These are phyloP conservation scores for Corallochytrium limacisporum DNA, from an alignment of 78 protist species.

Conservation along the genomic window DNA sequence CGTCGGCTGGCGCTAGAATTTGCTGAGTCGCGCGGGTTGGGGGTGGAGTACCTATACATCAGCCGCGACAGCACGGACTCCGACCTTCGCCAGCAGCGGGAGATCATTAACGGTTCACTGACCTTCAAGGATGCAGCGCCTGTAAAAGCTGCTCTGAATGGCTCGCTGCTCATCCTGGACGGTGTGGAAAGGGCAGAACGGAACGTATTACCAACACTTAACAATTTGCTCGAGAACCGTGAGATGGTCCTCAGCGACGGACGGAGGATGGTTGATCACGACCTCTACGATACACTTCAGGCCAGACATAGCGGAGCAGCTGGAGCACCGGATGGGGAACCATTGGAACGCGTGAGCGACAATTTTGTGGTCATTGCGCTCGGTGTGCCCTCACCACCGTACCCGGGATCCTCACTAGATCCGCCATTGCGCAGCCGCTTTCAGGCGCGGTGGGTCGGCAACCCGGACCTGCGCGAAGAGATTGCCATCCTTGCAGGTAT, in stretches of 20 bases:
- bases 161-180: constrained; percentile 21
- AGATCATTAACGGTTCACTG: constrained; percentile 15
- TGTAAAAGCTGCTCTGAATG: constrained; percentile 56
- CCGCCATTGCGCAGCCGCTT: constrained; percentile 72
- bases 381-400: constrained; percentile 41
- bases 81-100: constrained; percentile 25
- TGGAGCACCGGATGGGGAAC: background rate
- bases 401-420: constrained; percentile 51
- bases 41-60: constrained; percentile 29
- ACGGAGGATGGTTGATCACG: constrained; percentile 10
- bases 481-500: background rate
- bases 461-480: background rate
- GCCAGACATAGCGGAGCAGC: no score
- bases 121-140: constrained; percentile 28
- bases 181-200: constrained; percentile 57
- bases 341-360: constrained; percentile 13
- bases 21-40: constrained; percentile 20
- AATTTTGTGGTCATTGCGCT: constrained; percentile 43
- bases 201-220: constrained; percentile 39
- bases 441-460: constrained; percentile 25
- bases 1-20: constrained; percentile 35
- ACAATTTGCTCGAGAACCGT: constrained; percentile 67
- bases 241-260: constrained; percentile 70
- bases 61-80: constrained; percentile 52
- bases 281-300: constrained; percentile 16